A percentile compares a stretch with the other conserved stretches of the same genome.
phyloP scores from a whole-genome alignment of 192 early-diverging fungal species.

The Coemansia sp. region DNA sequence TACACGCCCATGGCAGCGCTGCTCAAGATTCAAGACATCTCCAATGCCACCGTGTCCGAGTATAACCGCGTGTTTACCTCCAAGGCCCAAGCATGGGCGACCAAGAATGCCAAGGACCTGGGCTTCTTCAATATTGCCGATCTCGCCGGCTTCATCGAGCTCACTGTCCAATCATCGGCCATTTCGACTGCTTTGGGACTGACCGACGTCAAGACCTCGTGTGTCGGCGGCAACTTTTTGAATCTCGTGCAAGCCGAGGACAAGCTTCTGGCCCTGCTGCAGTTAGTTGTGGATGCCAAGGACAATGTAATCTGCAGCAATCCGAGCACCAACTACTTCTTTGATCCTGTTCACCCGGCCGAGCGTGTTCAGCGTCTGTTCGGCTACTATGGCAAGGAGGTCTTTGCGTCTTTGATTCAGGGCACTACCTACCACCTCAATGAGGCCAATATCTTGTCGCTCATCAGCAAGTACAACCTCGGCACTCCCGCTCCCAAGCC shows the following conservation, averaged over 20 bases:
- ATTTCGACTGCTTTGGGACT: constrained; percentile 28
- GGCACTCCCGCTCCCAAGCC: constrained; percentile 34
- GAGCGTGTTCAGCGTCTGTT: constrained; percentile 45
- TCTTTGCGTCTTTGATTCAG: constrained; percentile 11
- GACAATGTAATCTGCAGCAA: constrained; percentile 33
- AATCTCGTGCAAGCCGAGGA: constrained; percentile 40
- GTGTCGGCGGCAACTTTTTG: constrained; percentile 39
- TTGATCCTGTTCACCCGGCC: constrained; percentile 45
- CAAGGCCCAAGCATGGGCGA: constrained; percentile 29
- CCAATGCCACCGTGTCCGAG: constrained; percentile 25
- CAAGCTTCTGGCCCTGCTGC: constrained; percentile 38
- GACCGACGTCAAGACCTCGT: constrained; percentile 29
- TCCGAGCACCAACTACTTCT: constrained; percentile 44
- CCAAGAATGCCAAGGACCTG: constrained; percentile 14
- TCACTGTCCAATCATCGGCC: constrained; percentile 16
- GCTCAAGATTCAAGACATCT: constrained; percentile 10
- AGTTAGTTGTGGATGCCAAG: constrained; percentile 31
- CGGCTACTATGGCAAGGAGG: constrained; percentile 33
- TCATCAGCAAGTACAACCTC: constrained; percentile 32
- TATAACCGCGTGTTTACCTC: constrained; percentile 21
- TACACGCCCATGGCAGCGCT: constrained; percentile 27
- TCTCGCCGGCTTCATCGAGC: constrained; percentile 38
- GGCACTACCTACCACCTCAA: constrained; percentile 14
- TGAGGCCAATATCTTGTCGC: constrained; percentile 19
- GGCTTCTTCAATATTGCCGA: constrained; percentile 21